A percentile compares a stretch with the other conserved stretches of the same genome.
These are phyloP conservation scores for Pseudogymnoascus sp. DNA, from an alignment of 2,329 filamentous ascomycete genomes.

Conservation along the genomic window DNA sequence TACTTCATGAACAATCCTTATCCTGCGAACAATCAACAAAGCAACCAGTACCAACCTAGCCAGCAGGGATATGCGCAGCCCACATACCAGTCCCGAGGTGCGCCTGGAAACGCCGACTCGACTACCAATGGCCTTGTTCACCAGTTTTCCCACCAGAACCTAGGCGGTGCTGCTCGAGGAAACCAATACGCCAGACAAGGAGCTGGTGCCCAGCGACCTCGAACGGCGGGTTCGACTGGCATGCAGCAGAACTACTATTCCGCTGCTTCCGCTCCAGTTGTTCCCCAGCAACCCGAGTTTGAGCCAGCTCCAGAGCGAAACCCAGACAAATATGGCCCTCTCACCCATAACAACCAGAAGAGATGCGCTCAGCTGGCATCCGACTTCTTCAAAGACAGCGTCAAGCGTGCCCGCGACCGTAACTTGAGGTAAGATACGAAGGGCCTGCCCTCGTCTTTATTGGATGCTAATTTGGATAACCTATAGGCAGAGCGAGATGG, in stretches of 20 bases:
- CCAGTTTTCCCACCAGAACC: conserved; percentile 94
- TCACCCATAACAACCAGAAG: conserved; percentile 61
- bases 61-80: conserved; percentile 45
- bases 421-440: conserved; percentile 68
- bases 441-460: neutral
- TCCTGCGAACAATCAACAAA: conserved; percentile 29
- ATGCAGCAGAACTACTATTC: conserved; percentile 63
- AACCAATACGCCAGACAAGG: conserved; percentile 61
- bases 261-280: conserved; percentile 57
- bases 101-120: conserved; percentile 60
- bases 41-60: conserved; percentile 41
- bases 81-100: conserved; percentile 38
- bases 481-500: conserved; percentile 78
- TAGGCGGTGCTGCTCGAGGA: conserved; percentile 62
- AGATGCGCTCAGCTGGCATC: conserved; percentile 63
- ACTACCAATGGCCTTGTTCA: conserved; percentile 86
- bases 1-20: conserved; percentile 60
- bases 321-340: conserved; percentile 64
- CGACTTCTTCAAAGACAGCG: conserved; percentile 98
- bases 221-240: conserved; percentile 66
- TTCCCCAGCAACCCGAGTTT: conserved; percentile 57
- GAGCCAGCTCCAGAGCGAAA: conserved; percentile 75
- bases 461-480: conserved; percentile 8
- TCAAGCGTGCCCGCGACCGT: conserved; percentile 87
- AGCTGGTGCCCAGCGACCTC: conserved; percentile 67